Evolutionary conservation across 208 protist genomes (phyloP), one percentile per base, ranked within the genome.

Genomic region (Novymonas esmeraldas): DNA sequence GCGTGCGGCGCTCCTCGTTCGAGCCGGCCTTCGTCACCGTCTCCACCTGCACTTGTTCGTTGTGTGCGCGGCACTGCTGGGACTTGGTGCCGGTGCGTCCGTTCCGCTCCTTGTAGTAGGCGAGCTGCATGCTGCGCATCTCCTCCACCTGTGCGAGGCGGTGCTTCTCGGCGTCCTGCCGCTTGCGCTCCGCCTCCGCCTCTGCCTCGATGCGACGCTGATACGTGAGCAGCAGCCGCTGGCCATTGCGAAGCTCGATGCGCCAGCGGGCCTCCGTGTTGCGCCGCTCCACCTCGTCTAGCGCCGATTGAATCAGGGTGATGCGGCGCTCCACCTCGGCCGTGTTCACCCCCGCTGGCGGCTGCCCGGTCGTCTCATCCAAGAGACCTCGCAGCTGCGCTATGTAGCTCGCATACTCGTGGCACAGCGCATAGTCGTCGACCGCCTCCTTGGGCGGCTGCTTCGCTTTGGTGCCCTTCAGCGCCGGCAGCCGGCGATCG

Each of bases 331-430:
- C 79, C 6, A 93, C 79, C 29, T 82, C 78, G 0, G 73, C 62
- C 0, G 60, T 72, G 48, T 78, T 56, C n/a, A 88, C 81, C 14
- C 80, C 81, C 0, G 44, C 42, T 2, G 87, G 90, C 6, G 81
- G 78, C 26, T 92, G 77, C 18, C 67, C 66, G n/a, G 79, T 84
- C 0, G 87, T 88, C 16, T 81, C 79, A 6, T 79, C 68, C 28
- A 95, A 54, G 20, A 93, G 68, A 13, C 75, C 78, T 28, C 81
- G 70, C 31, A 95, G 68, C 69, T 95, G 87, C 3, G 72, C 74
- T 0, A 79, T 78, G 56, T 89, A 87, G 10, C 59, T 64, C 34
- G 64, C 64, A 44, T 86, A 92, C 48, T 76, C 56, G 26, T 76
- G 70, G 36, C 70, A 76, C 6, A 76, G 62, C 6, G 55, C 62